Conservation (phyloP, 805 yeast genomes). For the Saturnispora sanitii region DNA sequence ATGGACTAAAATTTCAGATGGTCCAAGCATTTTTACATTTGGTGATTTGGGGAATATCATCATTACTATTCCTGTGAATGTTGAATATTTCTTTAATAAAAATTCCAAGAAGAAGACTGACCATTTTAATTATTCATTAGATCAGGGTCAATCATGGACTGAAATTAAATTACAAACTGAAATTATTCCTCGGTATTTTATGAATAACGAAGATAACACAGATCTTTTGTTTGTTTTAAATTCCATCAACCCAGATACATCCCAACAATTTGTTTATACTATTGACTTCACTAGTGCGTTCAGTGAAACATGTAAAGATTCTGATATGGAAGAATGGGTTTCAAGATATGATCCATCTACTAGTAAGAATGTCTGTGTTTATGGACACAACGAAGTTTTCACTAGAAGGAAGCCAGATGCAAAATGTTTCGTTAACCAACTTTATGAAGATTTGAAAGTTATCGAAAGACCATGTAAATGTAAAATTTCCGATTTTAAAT, state of each 20-base stretch:
- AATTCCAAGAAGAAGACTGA: conserved; percentile 27
- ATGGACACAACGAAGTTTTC: conserved; percentile 59
- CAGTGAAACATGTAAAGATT: conserved; percentile 31
- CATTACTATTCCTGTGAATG: conserved; percentile 40
- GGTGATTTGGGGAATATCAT: conserved; percentile 77
- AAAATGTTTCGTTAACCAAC: conserved; percentile 46
- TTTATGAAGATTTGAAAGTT: conserved; percentile 37
- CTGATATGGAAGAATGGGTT: conserved; percentile 58
- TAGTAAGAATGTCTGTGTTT: conserved; percentile 40
- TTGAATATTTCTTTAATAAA: conserved; percentile 13
- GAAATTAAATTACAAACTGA: conserved; percentile 35
- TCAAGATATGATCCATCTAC: conserved; percentile 35
- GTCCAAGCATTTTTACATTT: conserved; percentile 45
- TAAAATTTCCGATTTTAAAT: conserved; percentile 57
- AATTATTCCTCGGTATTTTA: conserved; percentile 19
- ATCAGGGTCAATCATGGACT: conserved; percentile 65
- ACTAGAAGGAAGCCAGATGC: conserved; percentile 55
- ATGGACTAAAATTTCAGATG: conserved; percentile 50
- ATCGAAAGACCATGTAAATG: conserved; percentile 55
- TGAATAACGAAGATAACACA: conserved; percentile 59
- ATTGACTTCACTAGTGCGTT: conserved; percentile 54
- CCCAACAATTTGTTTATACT: conserved; percentile 22
- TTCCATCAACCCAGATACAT: conserved; percentile 28
- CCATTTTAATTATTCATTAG: conserved; percentile 42
- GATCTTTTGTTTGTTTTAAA: conserved; percentile 45